Evolutionary conservation across 441 rosid genomes (phyloP).

Genomic region (Capsella rubella): DNA sequence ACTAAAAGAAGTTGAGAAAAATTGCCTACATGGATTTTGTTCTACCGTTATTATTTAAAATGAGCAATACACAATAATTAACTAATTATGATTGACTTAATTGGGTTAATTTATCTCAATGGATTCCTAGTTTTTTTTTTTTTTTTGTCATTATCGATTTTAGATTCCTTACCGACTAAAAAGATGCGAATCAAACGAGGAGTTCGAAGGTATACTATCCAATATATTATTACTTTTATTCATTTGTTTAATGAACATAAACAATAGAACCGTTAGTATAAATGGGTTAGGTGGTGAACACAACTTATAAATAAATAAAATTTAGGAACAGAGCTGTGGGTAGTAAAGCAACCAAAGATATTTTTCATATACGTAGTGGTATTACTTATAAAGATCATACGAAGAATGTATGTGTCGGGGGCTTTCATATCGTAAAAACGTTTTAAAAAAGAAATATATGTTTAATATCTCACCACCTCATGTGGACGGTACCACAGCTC

Average conservation of each 20-base stretch:
- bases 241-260: not conserved
- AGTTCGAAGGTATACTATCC: not conserved
- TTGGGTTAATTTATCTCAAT: not conserved
- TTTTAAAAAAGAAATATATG: not conserved
- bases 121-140: conserved; percentile 1
- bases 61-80: not conserved
- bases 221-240: conserved; percentile 10
- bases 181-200: conserved; percentile 19
- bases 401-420: conserved; percentile 20
- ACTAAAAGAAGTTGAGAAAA: no score
- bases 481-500: conserved; percentile 44
- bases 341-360: conserved; percentile 7
- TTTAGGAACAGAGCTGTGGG: conserved; percentile 11
- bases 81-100: not conserved
- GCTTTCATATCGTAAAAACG: conserved; percentile 30
- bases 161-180: not conserved
- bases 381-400: not conserved
- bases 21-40: not conserved
- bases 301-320: not conserved
- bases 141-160: conserved; percentile 5
- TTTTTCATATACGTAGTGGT: not conserved
- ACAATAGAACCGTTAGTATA: conserved; percentile 5
- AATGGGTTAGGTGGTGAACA: conserved; percentile 27
- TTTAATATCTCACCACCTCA: conserved; percentile 29
- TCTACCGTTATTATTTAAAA: not conserved